Conservation (phyloP, 805 yeast genomes). For the Alloascoidea hylecoeti region DNA sequence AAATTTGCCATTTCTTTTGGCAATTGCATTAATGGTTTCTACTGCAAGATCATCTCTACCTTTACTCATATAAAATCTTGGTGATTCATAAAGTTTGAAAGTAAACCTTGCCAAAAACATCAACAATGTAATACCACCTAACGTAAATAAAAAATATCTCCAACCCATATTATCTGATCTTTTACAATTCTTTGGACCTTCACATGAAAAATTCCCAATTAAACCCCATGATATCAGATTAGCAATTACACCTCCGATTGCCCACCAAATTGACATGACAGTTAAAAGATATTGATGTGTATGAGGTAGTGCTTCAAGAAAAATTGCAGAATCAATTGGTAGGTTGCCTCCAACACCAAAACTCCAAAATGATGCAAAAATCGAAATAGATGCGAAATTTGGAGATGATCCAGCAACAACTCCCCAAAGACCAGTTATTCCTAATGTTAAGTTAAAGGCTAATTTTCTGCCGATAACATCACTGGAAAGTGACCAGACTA, state of each 20-base stretch:
- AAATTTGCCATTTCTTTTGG: conserved; percentile 26
- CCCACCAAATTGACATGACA: conserved; percentile 40
- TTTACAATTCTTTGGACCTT: conserved; percentile 25
- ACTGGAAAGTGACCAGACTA: conserved; percentile 35
- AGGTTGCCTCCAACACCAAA: conserved; percentile 39
- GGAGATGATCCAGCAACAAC: conserved; percentile 33
- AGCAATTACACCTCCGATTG: conserved; percentile 40
- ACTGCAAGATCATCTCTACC: conserved; percentile 35
- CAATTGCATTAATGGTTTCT: conserved; percentile 26
- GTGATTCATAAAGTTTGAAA: conserved; percentile 33
- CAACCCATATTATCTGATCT: conserved; percentile 38
- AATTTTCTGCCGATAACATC: conserved; percentile 35
- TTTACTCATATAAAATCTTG: conserved; percentile 32
- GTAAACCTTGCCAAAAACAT: conserved; percentile 33
- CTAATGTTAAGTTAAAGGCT: conserved; percentile 32
- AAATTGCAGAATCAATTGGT: conserved; percentile 36
- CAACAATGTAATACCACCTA: conserved; percentile 33
- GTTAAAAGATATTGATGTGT: conserved; percentile 35
- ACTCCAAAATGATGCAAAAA: conserved; percentile 28
- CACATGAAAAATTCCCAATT: conserved; percentile 31
- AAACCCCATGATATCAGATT: conserved; percentile 37
- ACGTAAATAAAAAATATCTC: conserved; percentile 40
- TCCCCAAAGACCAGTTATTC: conserved; percentile 30
- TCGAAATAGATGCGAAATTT: conserved; percentile 21
- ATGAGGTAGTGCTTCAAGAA: conserved; percentile 33